Base-by-base conservation (phyloP, 176 grass and related monocot species). In the Aegilops umbellulata region DNA sequence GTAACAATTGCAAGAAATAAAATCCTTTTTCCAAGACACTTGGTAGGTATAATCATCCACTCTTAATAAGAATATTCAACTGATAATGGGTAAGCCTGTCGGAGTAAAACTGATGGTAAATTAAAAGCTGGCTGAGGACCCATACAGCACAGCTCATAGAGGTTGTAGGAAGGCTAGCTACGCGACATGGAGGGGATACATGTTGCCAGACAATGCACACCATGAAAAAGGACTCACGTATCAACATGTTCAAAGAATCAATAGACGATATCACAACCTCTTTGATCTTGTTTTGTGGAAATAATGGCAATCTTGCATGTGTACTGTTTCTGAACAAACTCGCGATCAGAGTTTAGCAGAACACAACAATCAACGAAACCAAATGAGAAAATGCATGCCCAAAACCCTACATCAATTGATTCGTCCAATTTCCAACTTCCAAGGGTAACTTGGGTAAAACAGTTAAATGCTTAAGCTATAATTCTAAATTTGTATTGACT, bases 361-460 rank as follows among this genome's bases (percentile, higher is more conserved):
- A 69, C 34, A 79, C n/a, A 70, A 13, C 4, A 25, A 79, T 70
- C 47, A 23, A 76, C 31, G 8, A 68, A 68, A 68, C 31, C 8
- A 68, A 68, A 68, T 68, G 30, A 13, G 17, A 68, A 20, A 66
- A 24, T 38, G 49, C 60, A 67, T 49, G 26, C 27, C 60, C 10
- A n/a, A 63, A 68, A 6, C 22, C n/a, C 41, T 55, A 23, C 41
- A 11, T 57, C 16, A 77, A 38, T 3, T 57, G 6, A 19, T 77
- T 85, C 73, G 49, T 53, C 49, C 49, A 53, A 53, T 53, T 77
- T 85, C 22, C 22, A 25, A 85, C 27, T 67, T 67, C 27, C 27
- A 19, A 14, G 15, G n/a, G 23, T 53, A 77, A 67, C 46, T 26
- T 3, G 20, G 8, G 16, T 51, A 51, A 16, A 4, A n/a, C 53